Conservation (phyloP, 352 stramenopile species). For the Globisporangium orthogonon region DNA sequence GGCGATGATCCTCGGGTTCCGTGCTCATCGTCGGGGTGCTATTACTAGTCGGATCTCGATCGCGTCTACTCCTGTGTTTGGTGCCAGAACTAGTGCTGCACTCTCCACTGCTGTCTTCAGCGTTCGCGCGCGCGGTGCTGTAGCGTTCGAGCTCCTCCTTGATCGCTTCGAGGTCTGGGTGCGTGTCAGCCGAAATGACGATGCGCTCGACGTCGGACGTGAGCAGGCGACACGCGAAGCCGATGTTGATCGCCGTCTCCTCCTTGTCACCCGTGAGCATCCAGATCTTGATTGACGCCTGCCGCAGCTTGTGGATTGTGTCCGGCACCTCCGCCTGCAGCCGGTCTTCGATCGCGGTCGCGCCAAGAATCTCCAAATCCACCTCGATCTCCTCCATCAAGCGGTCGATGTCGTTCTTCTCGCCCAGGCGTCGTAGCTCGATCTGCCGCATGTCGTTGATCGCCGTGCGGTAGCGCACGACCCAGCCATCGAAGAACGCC, state of each 20-base stretch:
- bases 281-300: slow-evolving; percentile 93
- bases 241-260: slow-evolving; percentile 96
- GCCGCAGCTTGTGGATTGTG: slow-evolving; percentile 88
- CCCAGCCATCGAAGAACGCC: slow-evolving; percentile 58
- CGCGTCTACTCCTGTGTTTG: not conserved
- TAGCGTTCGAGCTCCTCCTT: slow-evolving; percentile 56
- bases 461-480: slow-evolving; percentile 55
- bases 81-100: slow-evolving; percentile 2
- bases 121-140: slow-evolving; percentile 13
- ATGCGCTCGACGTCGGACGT: slow-evolving; percentile 90
- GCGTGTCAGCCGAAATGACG: slow-evolving; percentile 74
- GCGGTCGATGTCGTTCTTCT: slow-evolving; percentile 73
- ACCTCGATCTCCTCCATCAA: slow-evolving; percentile 87
- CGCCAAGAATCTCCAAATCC: slow-evolving; percentile 82
- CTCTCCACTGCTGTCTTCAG: not conserved
- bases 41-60: not conserved
- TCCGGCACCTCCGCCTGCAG: slow-evolving; percentile 90
- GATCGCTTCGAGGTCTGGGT: slow-evolving; percentile 60
- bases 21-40: slow-evolving; percentile 4
- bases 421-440: slow-evolving; percentile 59
- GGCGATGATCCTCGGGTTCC: slow-evolving; percentile 17
- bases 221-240: slow-evolving; percentile 88
- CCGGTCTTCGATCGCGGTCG: slow-evolving; percentile 93
- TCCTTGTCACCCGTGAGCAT: slow-evolving; percentile 95
- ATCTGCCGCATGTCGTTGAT: slow-evolving; percentile 88